Evolutionary conservation across 768 basidiomycete genomes (phyloP).

Genomic region (Naganishia onofrii): DNA sequence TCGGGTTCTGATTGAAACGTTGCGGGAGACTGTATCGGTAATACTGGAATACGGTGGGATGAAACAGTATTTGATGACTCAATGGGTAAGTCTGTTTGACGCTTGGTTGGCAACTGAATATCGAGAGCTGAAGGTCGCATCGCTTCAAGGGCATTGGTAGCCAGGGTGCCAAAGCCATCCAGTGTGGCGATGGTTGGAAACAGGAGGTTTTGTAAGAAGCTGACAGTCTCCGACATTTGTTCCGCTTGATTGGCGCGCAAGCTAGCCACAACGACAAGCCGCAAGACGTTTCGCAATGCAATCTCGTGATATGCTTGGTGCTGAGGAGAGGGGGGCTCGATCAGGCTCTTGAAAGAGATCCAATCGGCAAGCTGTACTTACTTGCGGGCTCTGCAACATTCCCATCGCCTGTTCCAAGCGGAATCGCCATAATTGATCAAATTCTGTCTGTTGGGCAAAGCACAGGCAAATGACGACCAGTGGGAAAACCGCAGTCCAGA

Average conservation of each 20-base stretch:
- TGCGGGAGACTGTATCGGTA: background rate
- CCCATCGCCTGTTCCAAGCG: constrained; percentile 24
- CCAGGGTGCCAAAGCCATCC: constrained; percentile 8
- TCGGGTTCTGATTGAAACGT: background rate
- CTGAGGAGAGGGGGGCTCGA: background rate
- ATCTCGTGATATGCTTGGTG: constrained; percentile 20
- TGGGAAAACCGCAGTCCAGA: constrained; percentile 22
- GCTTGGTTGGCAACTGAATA: background rate
- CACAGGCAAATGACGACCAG: constrained; percentile 8
- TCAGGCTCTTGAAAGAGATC: background rate
- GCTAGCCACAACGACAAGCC: constrained; percentile 9
- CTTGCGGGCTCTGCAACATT: constrained; percentile 26
- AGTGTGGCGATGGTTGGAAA: constrained; percentile 12
- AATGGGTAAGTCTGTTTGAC: background rate
- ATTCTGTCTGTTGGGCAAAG: constrained; percentile 11
- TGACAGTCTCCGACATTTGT: background rate
- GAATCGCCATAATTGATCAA: constrained; percentile 22
- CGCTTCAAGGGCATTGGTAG: constrained; percentile 12
- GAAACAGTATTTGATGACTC: background rate
- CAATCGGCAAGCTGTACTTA: background rate
- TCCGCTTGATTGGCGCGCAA: background rate
- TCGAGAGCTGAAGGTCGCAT: constrained; percentile 18
- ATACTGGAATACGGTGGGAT: background rate
- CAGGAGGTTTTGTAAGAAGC: constrained; percentile 8
- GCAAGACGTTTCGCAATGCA: constrained; percentile 16